phyloP scores from a whole-genome alignment of 371 early-diverging fungal genomes.

The Batrachochytrium dendrobatidis region DNA sequence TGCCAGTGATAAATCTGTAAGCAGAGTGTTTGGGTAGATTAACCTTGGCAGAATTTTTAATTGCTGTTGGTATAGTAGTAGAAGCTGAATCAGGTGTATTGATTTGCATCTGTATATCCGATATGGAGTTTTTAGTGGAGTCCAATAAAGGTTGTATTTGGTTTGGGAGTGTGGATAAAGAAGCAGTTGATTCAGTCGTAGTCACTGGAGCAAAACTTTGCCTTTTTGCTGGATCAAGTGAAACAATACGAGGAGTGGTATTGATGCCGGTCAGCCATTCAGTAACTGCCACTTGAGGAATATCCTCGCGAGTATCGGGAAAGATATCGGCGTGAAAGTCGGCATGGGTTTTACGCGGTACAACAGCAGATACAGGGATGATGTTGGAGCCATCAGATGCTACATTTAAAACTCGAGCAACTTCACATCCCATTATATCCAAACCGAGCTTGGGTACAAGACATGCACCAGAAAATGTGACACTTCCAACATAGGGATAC shows the following conservation, averaged over 20 bases:
- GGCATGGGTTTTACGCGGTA: constrained; percentile 64
- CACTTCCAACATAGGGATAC: constrained; percentile 22
- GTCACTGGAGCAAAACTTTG: constrained; percentile 11
- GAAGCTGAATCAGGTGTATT: not conserved
- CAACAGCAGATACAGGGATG: constrained; percentile 55
- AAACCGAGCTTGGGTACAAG: constrained; percentile 62
- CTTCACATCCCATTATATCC: constrained; percentile 71
- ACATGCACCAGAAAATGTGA: constrained; percentile 42
- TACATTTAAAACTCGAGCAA: constrained; percentile 55
- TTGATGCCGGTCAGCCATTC: constrained; percentile 58
- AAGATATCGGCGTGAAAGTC: constrained; percentile 75
- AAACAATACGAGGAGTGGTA: constrained; percentile 40
- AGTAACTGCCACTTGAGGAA: constrained; percentile 41
- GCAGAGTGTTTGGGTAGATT: constrained; percentile 31
- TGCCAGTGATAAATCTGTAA: constrained; percentile 65
- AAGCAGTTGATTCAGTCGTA: not conserved
- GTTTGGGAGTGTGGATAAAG: not conserved
- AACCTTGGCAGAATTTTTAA: constrained; percentile 3
- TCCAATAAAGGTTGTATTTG: too few relatives aligned
- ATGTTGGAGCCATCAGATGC: constrained; percentile 43
- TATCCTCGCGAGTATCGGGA: constrained; percentile 59
- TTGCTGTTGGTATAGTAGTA: constrained; percentile 8
- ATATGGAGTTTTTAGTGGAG: too few relatives aligned
- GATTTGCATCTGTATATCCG: too few relatives aligned
- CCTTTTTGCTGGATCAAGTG: constrained; percentile 49